Evolutionary conservation across 139 green algal genomes (phyloP).

Genomic region (Picochlorum sp.): DNA sequence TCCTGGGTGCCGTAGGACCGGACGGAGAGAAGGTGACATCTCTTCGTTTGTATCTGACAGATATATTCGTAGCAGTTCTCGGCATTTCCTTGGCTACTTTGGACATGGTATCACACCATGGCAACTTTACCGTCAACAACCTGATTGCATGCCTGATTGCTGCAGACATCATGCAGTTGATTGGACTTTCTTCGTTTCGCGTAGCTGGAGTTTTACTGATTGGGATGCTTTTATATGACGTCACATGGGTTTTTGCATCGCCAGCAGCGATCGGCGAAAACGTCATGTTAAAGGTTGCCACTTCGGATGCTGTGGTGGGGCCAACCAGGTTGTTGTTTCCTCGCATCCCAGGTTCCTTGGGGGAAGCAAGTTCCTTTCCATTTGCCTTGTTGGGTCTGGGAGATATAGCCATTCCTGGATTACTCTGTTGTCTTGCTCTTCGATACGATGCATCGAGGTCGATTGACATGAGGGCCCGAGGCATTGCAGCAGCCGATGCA

Average conservation of each 20-base stretch:
- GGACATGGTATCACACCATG: conserved; percentile 45
- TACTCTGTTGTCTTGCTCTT: conserved; percentile 68
- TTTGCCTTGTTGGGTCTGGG: conserved; percentile 79
- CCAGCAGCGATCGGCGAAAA: conserved; percentile 42
- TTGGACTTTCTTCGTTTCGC: conserved; percentile 67
- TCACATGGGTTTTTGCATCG: conserved; percentile 83
- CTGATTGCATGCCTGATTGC: conserved; percentile 38
- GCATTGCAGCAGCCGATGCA: conserved; percentile 44
- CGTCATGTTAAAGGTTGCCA: conserved; percentile 73
- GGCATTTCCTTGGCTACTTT: conserved; percentile 38
- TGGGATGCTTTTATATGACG: conserved; percentile 87
- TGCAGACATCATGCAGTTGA: conserved; percentile 51
- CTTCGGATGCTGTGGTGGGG: conserved; percentile 48
- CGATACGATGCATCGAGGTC: conserved; percentile 63
- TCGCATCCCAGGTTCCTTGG: conserved; percentile 26
- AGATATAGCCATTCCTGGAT: conserved; percentile 81
- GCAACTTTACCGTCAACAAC: conserved; percentile 79
- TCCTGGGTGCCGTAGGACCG: conserved; percentile 30
- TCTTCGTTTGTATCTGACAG: conserved; percentile 20
- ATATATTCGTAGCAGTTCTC: conserved; percentile 15
- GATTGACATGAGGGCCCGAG: conserved; percentile 45
- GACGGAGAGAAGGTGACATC: conserved; percentile 28
- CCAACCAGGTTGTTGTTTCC: conserved; percentile 82
- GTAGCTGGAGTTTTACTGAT: conserved; percentile 61
- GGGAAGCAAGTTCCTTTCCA: conserved; percentile 58